Evolutionary conservation across 1,139 yeast species (phyloP).

Genomic region (Pichia sp.): DNA sequence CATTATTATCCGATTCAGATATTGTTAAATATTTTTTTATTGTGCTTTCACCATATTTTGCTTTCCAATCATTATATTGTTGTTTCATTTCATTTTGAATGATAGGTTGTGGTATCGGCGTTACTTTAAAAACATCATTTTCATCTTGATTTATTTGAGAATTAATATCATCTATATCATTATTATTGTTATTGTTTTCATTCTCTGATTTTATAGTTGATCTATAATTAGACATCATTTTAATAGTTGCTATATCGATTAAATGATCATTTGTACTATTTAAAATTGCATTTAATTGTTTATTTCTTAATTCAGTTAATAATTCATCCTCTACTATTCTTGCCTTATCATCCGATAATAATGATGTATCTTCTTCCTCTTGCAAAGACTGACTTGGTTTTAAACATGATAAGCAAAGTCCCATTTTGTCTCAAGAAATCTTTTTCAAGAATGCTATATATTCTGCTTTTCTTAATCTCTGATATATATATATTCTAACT

Average conservation of each 20-base stretch:
- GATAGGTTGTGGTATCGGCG: slow-evolving; percentile 5
- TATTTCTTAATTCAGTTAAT: slow-evolving; percentile 25
- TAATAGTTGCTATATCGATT: slow-evolving; percentile 20
- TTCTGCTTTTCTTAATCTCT: neutral
- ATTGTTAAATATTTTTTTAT: slow-evolving; percentile 7
- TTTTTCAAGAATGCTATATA: no score
- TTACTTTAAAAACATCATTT: slow-evolving; percentile 10
- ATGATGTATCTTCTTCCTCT: slow-evolving; percentile 26
- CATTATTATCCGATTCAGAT: neutral
- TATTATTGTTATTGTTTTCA: neutral
- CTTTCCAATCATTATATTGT: slow-evolving; percentile 9
- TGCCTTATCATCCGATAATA: slow-evolving; percentile 21
- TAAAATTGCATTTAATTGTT: slow-evolving; percentile 26
- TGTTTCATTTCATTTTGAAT: slow-evolving; percentile 15
- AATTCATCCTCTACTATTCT: slow-evolving; percentile 19
- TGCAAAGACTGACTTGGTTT: slow-evolving; percentile 15
- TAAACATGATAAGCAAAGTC: slow-evolving; percentile 28
- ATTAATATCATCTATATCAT: slow-evolving; percentile 5
- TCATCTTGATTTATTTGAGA: slow-evolving; percentile 9
- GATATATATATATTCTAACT: no score
- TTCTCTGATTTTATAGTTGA: neutral
- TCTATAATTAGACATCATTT: slow-evolving; percentile 12
- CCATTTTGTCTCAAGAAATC: slow-evolving; percentile 19
- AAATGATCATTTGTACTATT: slow-evolving; percentile 29
- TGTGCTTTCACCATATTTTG: slow-evolving; percentile 8